Evolutionary conservation across 331 rosid genomes (phyloP).

Genomic region (Ulmus americana): DNA sequence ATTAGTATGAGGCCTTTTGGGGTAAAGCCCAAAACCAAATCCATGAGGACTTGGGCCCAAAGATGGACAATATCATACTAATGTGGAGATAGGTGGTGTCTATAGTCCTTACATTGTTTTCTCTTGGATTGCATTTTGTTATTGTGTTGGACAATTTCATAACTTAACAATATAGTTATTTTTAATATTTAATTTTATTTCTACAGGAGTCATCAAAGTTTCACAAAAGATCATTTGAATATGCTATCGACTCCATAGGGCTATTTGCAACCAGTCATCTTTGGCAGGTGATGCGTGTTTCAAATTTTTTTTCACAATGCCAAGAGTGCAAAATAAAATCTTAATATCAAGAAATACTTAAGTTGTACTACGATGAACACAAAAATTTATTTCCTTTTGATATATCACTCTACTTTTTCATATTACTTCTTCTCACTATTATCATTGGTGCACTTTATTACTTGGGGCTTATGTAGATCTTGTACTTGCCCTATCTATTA

Average conservation of each 20-base stretch:
- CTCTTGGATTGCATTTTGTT: constrained; percentile 22
- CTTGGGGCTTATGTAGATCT: neutral
- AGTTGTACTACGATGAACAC: too few species aligned
- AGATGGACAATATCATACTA: too few species aligned
- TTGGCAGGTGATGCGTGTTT: constrained; percentile 70
- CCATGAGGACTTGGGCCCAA: too few species aligned
- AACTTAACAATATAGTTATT: neutral
- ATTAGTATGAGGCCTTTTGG: constrained; percentile 53
- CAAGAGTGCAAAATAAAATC: constrained; percentile 17
- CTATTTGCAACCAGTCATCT: constrained; percentile 91
- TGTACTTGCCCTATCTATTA: neutral
- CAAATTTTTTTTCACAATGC: constrained; percentile 18
- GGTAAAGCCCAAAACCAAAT: neutral
- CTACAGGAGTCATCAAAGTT: constrained; percentile 80
- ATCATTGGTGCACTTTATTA: neutral
- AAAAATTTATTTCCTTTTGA: too few species aligned
- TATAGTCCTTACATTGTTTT: neutral
- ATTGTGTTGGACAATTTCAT: too few species aligned
- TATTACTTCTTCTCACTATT: neutral
- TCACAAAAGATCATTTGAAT: constrained; percentile 87
- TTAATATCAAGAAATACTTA: neutral
- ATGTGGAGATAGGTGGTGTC: neutral
- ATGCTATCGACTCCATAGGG: constrained; percentile 77
- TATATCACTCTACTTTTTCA: too few species aligned
- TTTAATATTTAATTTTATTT: constrained; percentile 16